phyloP scores from a whole-genome alignment of 345 rosid genomes.

The Camelina neglecta region DNA sequence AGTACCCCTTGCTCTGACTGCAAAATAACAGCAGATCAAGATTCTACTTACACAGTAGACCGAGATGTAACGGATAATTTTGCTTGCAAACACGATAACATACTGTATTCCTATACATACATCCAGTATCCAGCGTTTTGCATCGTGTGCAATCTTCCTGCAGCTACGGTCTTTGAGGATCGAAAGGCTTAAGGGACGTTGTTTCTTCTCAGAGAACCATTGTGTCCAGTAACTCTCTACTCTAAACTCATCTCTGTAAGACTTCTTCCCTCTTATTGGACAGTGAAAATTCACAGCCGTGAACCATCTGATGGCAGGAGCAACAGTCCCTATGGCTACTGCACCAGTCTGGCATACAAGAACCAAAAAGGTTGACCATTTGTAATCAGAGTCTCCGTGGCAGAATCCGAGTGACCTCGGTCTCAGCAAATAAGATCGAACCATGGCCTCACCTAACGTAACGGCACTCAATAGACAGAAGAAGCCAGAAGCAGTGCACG shows the following conservation, averaged over 20 bases:
- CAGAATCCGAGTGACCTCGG: constrained; percentile 66
- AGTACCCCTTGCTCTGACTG: constrained; percentile 31
- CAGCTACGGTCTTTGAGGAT: constrained; percentile 45
- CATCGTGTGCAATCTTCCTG: constrained; percentile 54
- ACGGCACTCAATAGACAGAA: constrained; percentile 64
- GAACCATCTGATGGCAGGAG: constrained; percentile 81
- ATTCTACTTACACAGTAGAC: constrained; percentile 52
- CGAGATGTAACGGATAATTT: constrained; percentile 59
- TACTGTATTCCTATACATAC: constrained; percentile 58
- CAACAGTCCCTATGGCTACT: constrained; percentile 66
- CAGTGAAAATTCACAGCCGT: constrained; percentile 72
- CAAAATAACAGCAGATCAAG: constrained; percentile 39
- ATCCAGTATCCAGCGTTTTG: constrained; percentile 48
- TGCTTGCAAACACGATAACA: constrained; percentile 71
- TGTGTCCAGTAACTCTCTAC: constrained; percentile 77
- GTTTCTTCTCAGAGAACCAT: constrained; percentile 64
- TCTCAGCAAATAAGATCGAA: constrained; percentile 57
- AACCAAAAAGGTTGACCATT: constrained; percentile 67
- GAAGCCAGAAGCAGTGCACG: constrained; percentile 77
- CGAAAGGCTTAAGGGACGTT: constrained; percentile 53
- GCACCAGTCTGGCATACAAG: constrained; percentile 68
- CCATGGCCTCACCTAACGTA: constrained; percentile 68
- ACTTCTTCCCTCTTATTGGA: constrained; percentile 50
- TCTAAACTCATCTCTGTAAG: constrained; percentile 44
- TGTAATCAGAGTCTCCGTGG: constrained; percentile 74